Conservation (phyloP, 140 eudicot species). For the Erigeron philadelphicus region DNA sequence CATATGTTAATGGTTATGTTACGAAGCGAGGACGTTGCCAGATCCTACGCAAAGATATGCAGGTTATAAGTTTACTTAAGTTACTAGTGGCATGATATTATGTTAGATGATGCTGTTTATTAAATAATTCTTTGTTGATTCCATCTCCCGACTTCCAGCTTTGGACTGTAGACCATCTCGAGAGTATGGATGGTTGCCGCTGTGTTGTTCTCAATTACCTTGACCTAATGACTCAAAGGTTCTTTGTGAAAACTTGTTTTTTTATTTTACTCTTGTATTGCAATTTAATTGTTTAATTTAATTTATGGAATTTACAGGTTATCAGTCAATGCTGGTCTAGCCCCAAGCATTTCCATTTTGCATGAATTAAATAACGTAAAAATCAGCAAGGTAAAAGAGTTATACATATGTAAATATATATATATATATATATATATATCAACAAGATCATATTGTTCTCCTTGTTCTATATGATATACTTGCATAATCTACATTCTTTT, state of each 20-base stretch:
- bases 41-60: slow-evolving; percentile 45
- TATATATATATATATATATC: background rate
- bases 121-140: background rate
- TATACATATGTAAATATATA: background rate
- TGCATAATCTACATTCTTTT: background rate
- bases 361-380: slow-evolving; percentile 37
- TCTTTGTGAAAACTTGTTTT: background rate
- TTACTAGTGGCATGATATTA: slow-evolving; percentile 4
- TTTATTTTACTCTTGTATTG: background rate
- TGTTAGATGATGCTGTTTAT: slow-evolving; percentile 5
- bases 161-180: slow-evolving; percentile 43
- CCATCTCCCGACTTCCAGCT: slow-evolving; percentile 32
- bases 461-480: background rate
- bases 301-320: slow-evolving; percentile 38
- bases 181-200: slow-evolving; percentile 38
- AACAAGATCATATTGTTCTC: background rate
- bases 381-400: slow-evolving; percentile 47
- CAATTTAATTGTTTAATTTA: background rate
- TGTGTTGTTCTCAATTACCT: slow-evolving; percentile 47
- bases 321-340: slow-evolving; percentile 28
- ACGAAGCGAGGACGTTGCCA: slow-evolving; percentile 41
- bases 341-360: slow-evolving; percentile 35
- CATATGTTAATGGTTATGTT: slow-evolving; percentile 35
- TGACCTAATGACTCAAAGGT: slow-evolving; percentile 61
- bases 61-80: slow-evolving; percentile 39